These are phyloP conservation scores for Fonsecaea pedrosoi DNA, from an alignment of 2,329 filamentous ascomycete genomes.

Conservation along the genomic window DNA sequence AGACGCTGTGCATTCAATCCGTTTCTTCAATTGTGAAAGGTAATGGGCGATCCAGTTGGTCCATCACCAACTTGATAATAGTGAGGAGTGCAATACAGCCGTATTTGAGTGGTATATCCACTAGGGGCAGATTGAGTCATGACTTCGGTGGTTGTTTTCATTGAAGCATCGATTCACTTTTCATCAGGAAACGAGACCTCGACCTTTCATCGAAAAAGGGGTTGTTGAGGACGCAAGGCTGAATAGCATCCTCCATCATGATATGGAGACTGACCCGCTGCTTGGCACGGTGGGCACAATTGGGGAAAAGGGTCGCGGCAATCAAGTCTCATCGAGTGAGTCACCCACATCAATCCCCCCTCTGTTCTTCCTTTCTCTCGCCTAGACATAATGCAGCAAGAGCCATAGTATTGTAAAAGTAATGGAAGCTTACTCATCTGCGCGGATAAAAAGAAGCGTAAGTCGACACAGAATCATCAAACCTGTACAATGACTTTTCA, in stretches of 20 bases:
- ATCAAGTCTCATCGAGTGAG: background rate
- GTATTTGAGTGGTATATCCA: too few relatives aligned
- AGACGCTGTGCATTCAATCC: too few relatives aligned
- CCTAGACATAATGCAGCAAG: background rate
- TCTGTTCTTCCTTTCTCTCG: background rate
- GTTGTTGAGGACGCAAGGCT: background rate
- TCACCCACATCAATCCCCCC: background rate
- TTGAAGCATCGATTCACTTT: too few relatives aligned
- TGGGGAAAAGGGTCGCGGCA: background rate
- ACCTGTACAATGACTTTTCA: background rate
- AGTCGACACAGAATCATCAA: background rate
- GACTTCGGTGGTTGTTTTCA: too few relatives aligned
- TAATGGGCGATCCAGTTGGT: too few relatives aligned
- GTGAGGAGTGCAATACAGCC: too few relatives aligned
- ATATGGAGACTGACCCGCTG: background rate
- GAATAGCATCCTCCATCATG: background rate
- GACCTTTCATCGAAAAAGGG: background rate
- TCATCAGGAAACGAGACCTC: too few relatives aligned
- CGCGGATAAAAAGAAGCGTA: background rate
- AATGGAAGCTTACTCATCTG: background rate
- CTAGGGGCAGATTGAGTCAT: too few relatives aligned
- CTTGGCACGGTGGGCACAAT: background rate
- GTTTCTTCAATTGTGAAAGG: too few relatives aligned
- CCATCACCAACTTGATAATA: too few relatives aligned
- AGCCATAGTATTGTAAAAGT: background rate